phyloP scores from a whole-genome alignment of 2,329 filamentous ascomycete species.

The Verticillium tricorpus region DNA sequence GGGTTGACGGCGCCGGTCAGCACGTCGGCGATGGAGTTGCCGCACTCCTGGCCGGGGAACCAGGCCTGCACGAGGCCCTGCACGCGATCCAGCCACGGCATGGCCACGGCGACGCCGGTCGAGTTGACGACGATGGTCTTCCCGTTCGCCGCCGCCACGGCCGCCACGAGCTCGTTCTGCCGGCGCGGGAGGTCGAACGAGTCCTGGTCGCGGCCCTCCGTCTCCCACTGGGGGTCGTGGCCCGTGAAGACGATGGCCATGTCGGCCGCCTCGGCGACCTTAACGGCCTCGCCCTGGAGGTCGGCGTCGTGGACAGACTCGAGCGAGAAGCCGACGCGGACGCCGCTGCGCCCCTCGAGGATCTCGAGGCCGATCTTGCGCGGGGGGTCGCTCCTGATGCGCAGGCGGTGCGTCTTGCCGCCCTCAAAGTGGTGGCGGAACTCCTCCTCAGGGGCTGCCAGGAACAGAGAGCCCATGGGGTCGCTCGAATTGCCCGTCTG shows the following conservation, averaged over 20 bases:
- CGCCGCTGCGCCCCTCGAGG: conserved; percentile 24
- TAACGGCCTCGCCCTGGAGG: conserved; percentile 44
- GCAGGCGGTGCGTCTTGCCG: conserved; percentile 25
- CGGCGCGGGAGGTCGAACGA: conserved; percentile 59
- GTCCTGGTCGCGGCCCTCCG: conserved; percentile 63
- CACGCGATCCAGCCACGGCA: conserved; percentile 52
- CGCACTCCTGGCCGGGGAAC: conserved; percentile 67
- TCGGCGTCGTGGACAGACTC: conserved; percentile 28
- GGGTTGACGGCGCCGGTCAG: conserved; percentile 62
- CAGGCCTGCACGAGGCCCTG: conserved; percentile 62
- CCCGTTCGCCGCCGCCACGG: conserved; percentile 51
- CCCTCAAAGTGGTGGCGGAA: conserved; percentile 18
- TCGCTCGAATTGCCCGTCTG: conserved; percentile 25
- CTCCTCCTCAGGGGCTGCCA: conserved; percentile 23
- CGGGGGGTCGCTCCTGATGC: conserved; percentile 23
- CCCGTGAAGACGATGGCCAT: conserved; percentile 57
- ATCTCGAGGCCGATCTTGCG: conserved; percentile 23
- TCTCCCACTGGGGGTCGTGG: conserved; percentile 45
- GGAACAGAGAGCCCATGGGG: conserved; percentile 29
- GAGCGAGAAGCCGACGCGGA: conserved; percentile 26
- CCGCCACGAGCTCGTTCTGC: conserved; percentile 54
- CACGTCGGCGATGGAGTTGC: conserved; percentile 64
- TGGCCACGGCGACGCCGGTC: conserved; percentile 57
- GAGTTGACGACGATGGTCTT: conserved; percentile 60
- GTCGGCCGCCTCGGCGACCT: conserved; percentile 54